Evolutionary conservation across 2,329 filamentous ascomycete genomes (phyloP), one percentile per base, ranked within the genome.

Genomic region (Epichloe aotearoae): DNA sequence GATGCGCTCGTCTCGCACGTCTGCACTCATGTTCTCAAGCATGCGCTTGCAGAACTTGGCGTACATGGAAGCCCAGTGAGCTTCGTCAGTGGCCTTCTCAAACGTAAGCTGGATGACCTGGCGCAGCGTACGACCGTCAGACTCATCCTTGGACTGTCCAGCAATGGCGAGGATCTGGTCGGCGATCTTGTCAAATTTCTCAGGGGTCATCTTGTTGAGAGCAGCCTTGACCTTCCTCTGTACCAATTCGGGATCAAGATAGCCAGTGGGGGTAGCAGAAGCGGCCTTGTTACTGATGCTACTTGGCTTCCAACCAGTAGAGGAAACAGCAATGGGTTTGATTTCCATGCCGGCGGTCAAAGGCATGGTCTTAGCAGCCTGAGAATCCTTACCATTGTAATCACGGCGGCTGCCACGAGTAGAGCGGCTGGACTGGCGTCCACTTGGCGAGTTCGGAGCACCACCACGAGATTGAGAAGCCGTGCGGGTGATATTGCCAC

Each of bases 161-260:
- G 91, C 89, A 65, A 98, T 98, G 50, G 82, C 77, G 33, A 98
- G 78, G 55, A 98, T 95, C 67, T 96, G 89, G 55, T 90, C 86
- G 6, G 93, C 82, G 59, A 98, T 95, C 72, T 84, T 89, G 66
- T 95, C 90, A 62, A 98, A 98, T 65, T 97, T 98, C 72, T 98
- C 93, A 0, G 93, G 93, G 0, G 93, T 97, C 93, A 98, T 97
- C 84, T 98, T 98, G 82, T 98, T 98, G 62, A 98, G 75, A 54
- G 87, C 87, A 56, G 89, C 86, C 83, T 98, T 98, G 66, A 98
- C 93, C 83, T 98, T 98, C 60, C 91, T 84, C 73, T 98, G 93
- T 52, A 98, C 93, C 75, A 93, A 82, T 61, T 91, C 88, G 23
- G 93, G 91, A 57, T 94, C 82, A 72, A 97, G 79, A 60, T 87